Base-by-base conservation (phyloP, 1,139 yeast species). In the Hemisphaericaspora xylanilytica region DNA sequence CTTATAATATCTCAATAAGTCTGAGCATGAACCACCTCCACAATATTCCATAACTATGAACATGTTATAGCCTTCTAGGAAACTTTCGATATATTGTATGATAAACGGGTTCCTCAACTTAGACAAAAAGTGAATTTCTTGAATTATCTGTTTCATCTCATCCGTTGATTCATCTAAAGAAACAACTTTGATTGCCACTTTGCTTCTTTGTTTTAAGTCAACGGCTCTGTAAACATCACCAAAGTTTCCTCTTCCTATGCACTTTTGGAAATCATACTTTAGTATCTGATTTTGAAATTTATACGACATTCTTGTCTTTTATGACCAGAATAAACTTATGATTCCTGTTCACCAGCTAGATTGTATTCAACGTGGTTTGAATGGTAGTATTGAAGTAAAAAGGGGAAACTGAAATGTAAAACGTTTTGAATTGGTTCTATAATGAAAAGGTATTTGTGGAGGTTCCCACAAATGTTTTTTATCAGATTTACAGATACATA, bases 21-120 rank as follows among this genome's bases (percentile, higher is more conserved):
- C 96, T 1, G 87, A 75, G 59, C 95, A 85, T 2, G 95, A 85
- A 0, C 96, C 95, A 16, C 95, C 96, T 10, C 90, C 95, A 61
- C 97, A 89, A 56, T 76, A 86, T 56, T 89, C 97, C 96, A 89
- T 86, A 4, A 85, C 84, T 37, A 89, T 85, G 81, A 90, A 88
- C 81, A 89, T 78, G 16, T 78, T 75, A 30, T 78, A 78, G 39
- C 77, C 86, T 37, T 70, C 66, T 9, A 81, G 61, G 52, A 80
- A 78, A 0, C 95, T 80, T 36, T 80, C 81, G 48, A 65, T 70
- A 59, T 86, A 85, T 43, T 58, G 67, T 11, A 90, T 85, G 36
- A 88, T 80, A 52, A 75, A 74, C 0, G 76, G 76, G n/a, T 84
- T 78, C 42, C 72, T 70, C 44, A 88, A 62, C 38, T 78, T 77